phyloP scores from a whole-genome alignment of 2,329 filamentous ascomycete species.

The Fusarium anthophilum region DNA sequence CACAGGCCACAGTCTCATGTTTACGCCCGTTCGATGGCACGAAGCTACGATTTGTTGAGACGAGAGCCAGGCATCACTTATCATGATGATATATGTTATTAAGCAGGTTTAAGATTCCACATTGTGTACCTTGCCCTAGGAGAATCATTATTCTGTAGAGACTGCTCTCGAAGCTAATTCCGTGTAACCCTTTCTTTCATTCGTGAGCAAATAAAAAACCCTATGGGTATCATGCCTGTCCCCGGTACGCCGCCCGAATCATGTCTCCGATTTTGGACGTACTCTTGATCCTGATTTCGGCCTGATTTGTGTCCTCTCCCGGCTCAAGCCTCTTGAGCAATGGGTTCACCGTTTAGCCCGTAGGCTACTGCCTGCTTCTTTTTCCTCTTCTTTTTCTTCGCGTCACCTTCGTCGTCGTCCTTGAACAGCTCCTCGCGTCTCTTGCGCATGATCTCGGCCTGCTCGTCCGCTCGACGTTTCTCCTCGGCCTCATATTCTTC shows the following conservation, averaged over 20 bases:
- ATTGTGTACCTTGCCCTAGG: conserved; percentile 1
- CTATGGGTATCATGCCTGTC: conserved; percentile 42
- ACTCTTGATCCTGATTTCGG: background rate
- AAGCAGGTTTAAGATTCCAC: background rate
- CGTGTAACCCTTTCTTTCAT: conserved; percentile 3
- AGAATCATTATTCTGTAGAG: conserved; percentile 26
- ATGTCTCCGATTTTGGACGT: conserved; percentile 14
- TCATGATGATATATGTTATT: background rate
- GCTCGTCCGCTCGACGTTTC: conserved; percentile 56
- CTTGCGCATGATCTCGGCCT: conserved; percentile 58
- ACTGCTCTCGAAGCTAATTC: conserved; percentile 22
- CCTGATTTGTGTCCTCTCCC: background rate
- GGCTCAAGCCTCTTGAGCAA: conserved; percentile 39
- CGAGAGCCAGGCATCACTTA: background rate
- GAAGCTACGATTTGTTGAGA: background rate
- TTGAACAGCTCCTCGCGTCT: conserved; percentile 61
- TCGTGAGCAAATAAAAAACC: conserved; percentile 36
- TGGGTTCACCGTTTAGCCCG: conserved; percentile 51
- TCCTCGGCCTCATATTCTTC: conserved; percentile 57
- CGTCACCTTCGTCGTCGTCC: conserved; percentile 47
- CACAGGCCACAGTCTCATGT: background rate
- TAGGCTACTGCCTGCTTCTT: conserved; percentile 49
- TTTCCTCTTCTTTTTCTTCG: conserved; percentile 49
- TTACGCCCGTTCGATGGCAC: no score
- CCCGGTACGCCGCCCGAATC: conserved; percentile 32